These are phyloP conservation scores for Cystobasidium sp. DNA, from an alignment of 1,284 basidiomycete genomes.

Conservation along the genomic window DNA sequence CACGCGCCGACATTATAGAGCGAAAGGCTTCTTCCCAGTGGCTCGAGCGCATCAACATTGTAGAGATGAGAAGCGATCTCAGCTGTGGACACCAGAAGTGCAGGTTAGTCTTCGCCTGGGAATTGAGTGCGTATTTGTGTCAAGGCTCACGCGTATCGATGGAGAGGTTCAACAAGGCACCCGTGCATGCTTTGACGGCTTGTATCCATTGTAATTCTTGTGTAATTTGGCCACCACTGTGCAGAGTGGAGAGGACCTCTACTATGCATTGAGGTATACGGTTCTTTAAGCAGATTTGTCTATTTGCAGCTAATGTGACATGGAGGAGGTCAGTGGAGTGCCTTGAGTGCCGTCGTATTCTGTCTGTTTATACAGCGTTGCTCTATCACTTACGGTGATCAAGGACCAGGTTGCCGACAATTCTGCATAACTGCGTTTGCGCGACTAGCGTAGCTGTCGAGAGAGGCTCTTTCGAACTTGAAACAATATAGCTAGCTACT, in stretches of 20 bases:
- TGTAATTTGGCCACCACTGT: not conserved
- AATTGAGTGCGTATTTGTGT: not conserved
- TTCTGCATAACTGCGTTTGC: slow-evolving; percentile 39
- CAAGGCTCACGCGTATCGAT: slow-evolving; percentile 33
- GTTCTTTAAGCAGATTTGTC: slow-evolving; percentile 9
- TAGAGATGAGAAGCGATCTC: slow-evolving; percentile 3
- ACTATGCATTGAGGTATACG: slow-evolving; percentile 24
- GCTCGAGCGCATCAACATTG: not conserved
- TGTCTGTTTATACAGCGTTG: not conserved
- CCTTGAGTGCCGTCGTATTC: not conserved
- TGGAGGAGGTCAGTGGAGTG: not conserved
- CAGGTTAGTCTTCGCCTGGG: not conserved
- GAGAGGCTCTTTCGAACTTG: not conserved
- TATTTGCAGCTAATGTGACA: slow-evolving; percentile 26
- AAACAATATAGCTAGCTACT: not conserved
- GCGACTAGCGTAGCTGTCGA: not conserved
- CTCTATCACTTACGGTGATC: slow-evolving; percentile 31
- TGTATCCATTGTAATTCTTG: not conserved
- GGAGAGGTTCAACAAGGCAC: slow-evolving; percentile 36
- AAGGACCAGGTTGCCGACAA: slow-evolving; percentile 34
- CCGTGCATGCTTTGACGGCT: slow-evolving; percentile 38
- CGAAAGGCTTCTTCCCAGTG: not conserved
- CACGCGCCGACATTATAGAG: slow-evolving; percentile 16
- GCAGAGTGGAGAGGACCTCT: slow-evolving; percentile 12
- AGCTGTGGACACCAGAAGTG: not conserved